Evolutionary conservation across 83 land plant species (phyloP).

Genomic region (Isoetes engelmannii): DNA sequence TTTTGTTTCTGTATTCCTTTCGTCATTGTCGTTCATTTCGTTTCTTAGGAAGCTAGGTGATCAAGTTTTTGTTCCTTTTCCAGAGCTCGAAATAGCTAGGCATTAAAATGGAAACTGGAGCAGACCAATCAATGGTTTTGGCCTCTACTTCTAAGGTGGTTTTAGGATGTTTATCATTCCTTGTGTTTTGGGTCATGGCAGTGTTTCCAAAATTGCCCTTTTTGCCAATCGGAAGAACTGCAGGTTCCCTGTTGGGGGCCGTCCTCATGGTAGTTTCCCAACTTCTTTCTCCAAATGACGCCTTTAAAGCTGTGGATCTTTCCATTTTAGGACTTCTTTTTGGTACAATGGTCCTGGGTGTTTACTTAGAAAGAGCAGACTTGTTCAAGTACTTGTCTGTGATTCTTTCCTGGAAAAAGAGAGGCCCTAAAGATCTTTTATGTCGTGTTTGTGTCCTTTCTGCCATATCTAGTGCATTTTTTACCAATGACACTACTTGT

Average conservation of each 20-base stretch:
- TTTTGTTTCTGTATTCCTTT: too few relatives aligned
- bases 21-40: too few relatives aligned
- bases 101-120: too few relatives aligned
- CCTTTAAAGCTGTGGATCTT: constrained; percentile 59
- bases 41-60: too few relatives aligned
- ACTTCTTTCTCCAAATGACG: constrained; percentile 51
- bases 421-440: constrained; percentile 59
- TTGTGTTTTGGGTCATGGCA: constrained; percentile 59
- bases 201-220: constrained; percentile 70
- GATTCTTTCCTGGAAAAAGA: constrained; percentile 58
- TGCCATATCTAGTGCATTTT: constrained; percentile 60
- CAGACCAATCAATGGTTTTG: too few relatives aligned
- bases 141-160: too few relatives aligned
- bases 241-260: constrained; percentile 63
- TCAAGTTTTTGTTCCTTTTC: too few relatives aligned
- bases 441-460: constrained; percentile 57
- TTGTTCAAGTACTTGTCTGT: constrained; percentile 52
- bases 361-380: constrained; percentile 56
- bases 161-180: constrained; percentile 53
- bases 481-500: constrained; percentile 72
- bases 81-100: too few relatives aligned
- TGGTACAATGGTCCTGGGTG: constrained; percentile 65
- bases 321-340: constrained; percentile 60
- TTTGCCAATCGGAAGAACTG: constrained; percentile 68
- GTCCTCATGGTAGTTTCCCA: constrained; percentile 62